These are phyloP conservation scores for Neurospora sp. DNA, from an alignment of 495 filamentous ascomycete species.

Conservation along the genomic window DNA sequence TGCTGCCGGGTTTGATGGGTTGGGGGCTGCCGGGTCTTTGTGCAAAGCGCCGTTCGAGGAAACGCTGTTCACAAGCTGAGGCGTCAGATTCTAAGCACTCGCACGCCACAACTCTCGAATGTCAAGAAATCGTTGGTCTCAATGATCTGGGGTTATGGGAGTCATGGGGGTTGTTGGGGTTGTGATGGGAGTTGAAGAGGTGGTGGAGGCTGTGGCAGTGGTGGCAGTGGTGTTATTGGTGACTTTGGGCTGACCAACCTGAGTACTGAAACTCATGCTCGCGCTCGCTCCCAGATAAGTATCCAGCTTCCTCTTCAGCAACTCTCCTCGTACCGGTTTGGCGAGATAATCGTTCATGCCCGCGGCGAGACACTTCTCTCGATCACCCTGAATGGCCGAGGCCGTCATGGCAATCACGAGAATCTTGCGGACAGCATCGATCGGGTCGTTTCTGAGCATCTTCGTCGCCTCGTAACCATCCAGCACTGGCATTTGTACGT, in stretches of 20 bases:
- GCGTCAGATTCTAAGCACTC: not conserved
- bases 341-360: conserved; percentile 96
- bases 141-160: not conserved
- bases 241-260: not conserved
- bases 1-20: not conserved
- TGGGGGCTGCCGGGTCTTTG: not conserved
- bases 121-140: not conserved
- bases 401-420: conserved; percentile 93
- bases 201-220: not conserved
- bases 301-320: conserved; percentile 68
- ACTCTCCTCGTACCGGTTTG: conserved; percentile 70
- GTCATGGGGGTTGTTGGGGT: conserved; percentile 7
- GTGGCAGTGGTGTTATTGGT: not conserved
- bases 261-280: conserved; percentile 8
- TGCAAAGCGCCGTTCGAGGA: not conserved
- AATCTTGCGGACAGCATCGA: conserved; percentile 62
- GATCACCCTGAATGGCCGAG: conserved; percentile 79
- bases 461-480: conserved; percentile 92
- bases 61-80: not conserved
- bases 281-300: conserved; percentile 36
- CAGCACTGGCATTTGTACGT: conserved; percentile 88
- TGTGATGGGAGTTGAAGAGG: conserved; percentile 1
- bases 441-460: conserved; percentile 61
- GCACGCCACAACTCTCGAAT: not conserved
- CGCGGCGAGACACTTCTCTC: conserved; percentile 82